Evolutionary conservation across 2,329 filamentous ascomycete species (phyloP).

Genomic region (Torrubiellomyces zombiae): DNA sequence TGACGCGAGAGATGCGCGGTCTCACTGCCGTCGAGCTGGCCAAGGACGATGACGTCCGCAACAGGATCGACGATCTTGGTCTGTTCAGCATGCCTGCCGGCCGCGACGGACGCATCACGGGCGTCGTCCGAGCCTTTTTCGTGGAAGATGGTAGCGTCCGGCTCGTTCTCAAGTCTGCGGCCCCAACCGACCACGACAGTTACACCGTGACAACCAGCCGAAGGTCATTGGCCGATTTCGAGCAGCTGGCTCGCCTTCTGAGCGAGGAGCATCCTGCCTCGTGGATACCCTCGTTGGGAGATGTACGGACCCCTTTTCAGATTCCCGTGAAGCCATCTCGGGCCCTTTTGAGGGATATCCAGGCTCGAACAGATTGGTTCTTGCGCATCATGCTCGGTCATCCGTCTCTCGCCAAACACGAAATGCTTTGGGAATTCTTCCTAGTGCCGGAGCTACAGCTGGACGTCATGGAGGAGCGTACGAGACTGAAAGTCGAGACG

Average conservation of each 20-base stretch:
- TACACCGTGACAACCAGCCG: conserved; percentile 93
- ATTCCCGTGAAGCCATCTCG: conserved; percentile 84
- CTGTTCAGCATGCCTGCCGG: conserved; percentile 60
- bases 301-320: conserved; percentile 76
- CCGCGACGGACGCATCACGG: conserved; percentile 68
- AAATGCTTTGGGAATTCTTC: conserved; percentile 98
- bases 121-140: conserved; percentile 88
- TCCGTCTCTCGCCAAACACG: conserved; percentile 85
- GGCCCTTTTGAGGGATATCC: conserved; percentile 72
- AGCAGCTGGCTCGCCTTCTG: conserved; percentile 71
- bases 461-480: conserved; percentile 78
- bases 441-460: conserved; percentile 86
- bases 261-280: conserved; percentile 85
- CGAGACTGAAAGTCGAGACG: conserved; percentile 68
- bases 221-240: conserved; percentile 75
- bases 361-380: conserved; percentile 74
- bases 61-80: conserved; percentile 86
- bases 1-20: conserved; percentile 69
- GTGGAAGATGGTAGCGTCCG: conserved; percentile 91
- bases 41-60: conserved; percentile 94
- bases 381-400: conserved; percentile 74
- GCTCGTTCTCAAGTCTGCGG: conserved; percentile 85
- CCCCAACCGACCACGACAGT: conserved; percentile 61
- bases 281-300: conserved; percentile 69
- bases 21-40: conserved; percentile 90